Conservation (phyloP, 2,329 filamentous ascomycete genomes). For the Boeremia lycopersici region DNA sequence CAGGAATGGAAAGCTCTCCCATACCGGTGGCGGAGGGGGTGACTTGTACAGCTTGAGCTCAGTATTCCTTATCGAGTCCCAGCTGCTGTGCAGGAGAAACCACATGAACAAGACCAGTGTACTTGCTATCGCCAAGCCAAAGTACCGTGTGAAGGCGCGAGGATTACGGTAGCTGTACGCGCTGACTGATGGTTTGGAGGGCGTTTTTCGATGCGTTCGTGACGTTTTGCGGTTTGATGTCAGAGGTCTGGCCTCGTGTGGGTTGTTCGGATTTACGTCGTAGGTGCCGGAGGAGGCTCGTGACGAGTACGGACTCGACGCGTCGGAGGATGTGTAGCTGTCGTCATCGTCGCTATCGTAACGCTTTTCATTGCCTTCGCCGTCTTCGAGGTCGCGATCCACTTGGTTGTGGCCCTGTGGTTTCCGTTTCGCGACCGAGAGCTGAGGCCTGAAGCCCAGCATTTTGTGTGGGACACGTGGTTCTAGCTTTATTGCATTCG, state of each 20-base stretch:
- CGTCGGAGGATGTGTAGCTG: constrained; percentile 44
- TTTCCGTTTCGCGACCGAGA: constrained; percentile 47
- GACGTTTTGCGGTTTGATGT: constrained; percentile 20
- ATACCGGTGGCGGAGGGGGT: constrained; percentile 70
- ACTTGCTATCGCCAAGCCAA: constrained; percentile 73
- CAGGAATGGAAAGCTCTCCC: constrained; percentile 86
- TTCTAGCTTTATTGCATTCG: constrained; percentile 2
- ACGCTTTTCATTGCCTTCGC: constrained; percentile 48
- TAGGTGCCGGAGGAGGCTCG: constrained; percentile 50
- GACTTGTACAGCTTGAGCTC: constrained; percentile 64
- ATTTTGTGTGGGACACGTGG: constrained; percentile 22
- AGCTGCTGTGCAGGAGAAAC: constrained; percentile 74
- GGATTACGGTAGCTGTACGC: constrained; percentile 67
- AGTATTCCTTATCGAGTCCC: constrained; percentile 69
- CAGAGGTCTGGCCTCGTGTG: constrained; percentile 25
- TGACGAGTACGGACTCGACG: constrained; percentile 60
- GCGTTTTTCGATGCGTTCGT: constrained; percentile 22
- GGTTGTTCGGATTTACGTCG: constrained; percentile 39
- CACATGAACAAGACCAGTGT: constrained; percentile 78
- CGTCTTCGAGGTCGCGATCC: constrained; percentile 42
- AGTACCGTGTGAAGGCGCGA: constrained; percentile 75
- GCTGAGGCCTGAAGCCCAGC: constrained; percentile 44
- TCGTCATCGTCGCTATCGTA: constrained; percentile 39
- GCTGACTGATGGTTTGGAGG: constrained; percentile 38
- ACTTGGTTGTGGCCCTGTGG: constrained; percentile 39